Evolutionary conservation across 139 green algal genomes (phyloP), one percentile per base, ranked within the genome.

Genomic region (Picochlorum sp.): DNA sequence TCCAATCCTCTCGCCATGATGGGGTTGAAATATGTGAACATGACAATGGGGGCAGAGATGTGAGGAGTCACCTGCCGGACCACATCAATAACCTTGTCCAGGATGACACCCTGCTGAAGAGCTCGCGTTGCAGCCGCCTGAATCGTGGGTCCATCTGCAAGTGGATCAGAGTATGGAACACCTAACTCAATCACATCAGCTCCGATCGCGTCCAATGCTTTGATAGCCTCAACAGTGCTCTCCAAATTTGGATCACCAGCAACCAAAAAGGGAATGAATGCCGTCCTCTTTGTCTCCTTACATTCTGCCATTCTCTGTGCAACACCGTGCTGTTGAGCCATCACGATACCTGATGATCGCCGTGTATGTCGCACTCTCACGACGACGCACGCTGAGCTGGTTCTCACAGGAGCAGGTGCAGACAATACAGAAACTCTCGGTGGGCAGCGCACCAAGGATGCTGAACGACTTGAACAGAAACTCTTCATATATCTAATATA

Each of bases 11-110:
- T 71, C 1, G 83, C 77, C 77, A 97, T 90, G 78, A 98, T 98
- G 44, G 94, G 94, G 73, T 99, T 99, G 83, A 85, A 98, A 74
- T 99, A 99, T 1, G 89, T 96, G 77, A 99, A 99, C 45, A 98
- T 74, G 11, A 99, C 83, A 2, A 98, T 66, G 8, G 92, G 91
- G 13, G 92, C 88, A 21, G 62, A 82, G 52, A 98, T 77, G 6
- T 24, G 62, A 1, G 85, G 68, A 4, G 71, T 75, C 4, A 85
- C 77, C 16, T 73, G 45, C 1, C 37, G 47, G 6, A 95, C 63
- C 68, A 95, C 83, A 16, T 68, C 77, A n/a, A 96, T 69, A 4
- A 95, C 85, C 45, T 79, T 69, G 38, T 86, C 77, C 14, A 98
- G 71, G 0, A 86, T 95, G 26, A 81, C 86, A 56, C 83, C 84